Percentiles rank a stretch among this genome's conserved stretches.
phyloP scores from a whole-genome alignment of 306 rosid species.

The Cicer yamashitae region DNA sequence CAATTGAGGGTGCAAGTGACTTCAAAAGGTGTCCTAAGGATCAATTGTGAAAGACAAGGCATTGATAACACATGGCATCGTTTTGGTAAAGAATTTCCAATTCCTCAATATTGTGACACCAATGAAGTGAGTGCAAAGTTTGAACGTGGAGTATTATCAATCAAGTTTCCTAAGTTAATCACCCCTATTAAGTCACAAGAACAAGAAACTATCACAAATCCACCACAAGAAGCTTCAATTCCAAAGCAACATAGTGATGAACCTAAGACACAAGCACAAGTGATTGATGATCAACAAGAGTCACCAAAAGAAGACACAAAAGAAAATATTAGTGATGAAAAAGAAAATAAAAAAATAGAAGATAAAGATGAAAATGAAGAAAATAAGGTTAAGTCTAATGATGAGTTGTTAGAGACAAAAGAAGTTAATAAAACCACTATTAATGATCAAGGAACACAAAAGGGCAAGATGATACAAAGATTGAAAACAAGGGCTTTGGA shows the following conservation, averaged over 20 bases:
- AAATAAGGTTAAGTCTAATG: neutral
- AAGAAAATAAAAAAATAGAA: constrained; percentile 12
- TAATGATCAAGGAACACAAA: neutral
- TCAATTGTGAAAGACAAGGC: constrained; percentile 55
- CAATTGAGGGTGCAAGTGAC: constrained; percentile 63
- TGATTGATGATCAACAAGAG: neutral
- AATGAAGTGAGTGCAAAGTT: constrained; percentile 57
- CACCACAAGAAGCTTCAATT: constrained; percentile 6
- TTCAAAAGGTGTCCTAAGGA: constrained; percentile 44
- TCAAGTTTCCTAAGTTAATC: constrained; percentile 55
- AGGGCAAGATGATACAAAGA: constrained; percentile 12
- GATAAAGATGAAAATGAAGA: neutral
- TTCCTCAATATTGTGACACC: constrained; percentile 55
- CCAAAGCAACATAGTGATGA: constrained; percentile 3
- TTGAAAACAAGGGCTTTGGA: constrained; percentile 38
- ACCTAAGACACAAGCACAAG: constrained; percentile 11
- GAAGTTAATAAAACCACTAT: neutral
- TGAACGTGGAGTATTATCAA: constrained; percentile 53
- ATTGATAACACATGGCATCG: constrained; percentile 55
- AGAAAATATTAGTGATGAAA: constrained; percentile 22
- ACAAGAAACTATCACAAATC: neutral
- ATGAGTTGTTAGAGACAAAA: constrained; percentile 2
- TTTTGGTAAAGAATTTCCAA: constrained; percentile 56
- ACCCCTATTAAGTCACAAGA: constrained; percentile 32
- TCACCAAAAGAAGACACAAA: neutral